Evolutionary conservation across 2,329 filamentous ascomycete genomes (phyloP), one percentile per base, ranked within the genome.

Genomic region (Cladorrhinum sp.): DNA sequence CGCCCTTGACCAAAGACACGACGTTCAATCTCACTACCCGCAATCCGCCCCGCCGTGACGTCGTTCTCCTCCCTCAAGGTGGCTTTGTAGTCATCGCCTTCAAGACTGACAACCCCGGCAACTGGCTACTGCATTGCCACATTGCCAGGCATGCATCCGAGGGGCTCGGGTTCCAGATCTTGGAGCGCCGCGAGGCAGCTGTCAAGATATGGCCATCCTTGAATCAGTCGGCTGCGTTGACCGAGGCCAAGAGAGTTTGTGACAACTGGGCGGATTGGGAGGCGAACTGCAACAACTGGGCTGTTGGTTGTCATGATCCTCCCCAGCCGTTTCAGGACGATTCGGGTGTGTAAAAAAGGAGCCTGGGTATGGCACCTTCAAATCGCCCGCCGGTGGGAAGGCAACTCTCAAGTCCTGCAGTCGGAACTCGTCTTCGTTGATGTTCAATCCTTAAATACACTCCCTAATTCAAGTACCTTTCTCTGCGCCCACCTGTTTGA

Each of bases 271-370:
- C 32, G n/a, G 53, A 36, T 9, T 62, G 60, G 60, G n/a, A 53
- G 20, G 16, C n/a, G 1, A 56, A 62, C 9, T 32, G 45, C 20
- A 53, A 29, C 23, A 62, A 62, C n/a, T n/a, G n/a, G n/a, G n/a
- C n/a, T n/a, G n/a, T n/a, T n/a, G n/a, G n/a, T n/a, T n/a, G n/a
- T 25, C 53, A 52, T 10, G 59, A 62, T 4, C 45, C 59, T 50
- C 60, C 57, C 8, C 29, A 56, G 18, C 60, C 59, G 5, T 62
- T 62, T 36, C 60, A 62, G 27, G 60, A 62, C 38, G 60, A 62
- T 32, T 59, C 56, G 24, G 60, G 60, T n/a, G n/a, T n/a, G n/a
- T n/a, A n/a, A n/a, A n/a, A n/a, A n/a, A n/a, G n/a, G n/a, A n/a
- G n/a, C n/a, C n/a, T n/a, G n/a, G n/a, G n/a, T n/a, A n/a, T n/a